These are phyloP conservation scores for Curvularia verruculosa DNA, from an alignment of 2,329 filamentous ascomycete genomes.

Conservation along the genomic window DNA sequence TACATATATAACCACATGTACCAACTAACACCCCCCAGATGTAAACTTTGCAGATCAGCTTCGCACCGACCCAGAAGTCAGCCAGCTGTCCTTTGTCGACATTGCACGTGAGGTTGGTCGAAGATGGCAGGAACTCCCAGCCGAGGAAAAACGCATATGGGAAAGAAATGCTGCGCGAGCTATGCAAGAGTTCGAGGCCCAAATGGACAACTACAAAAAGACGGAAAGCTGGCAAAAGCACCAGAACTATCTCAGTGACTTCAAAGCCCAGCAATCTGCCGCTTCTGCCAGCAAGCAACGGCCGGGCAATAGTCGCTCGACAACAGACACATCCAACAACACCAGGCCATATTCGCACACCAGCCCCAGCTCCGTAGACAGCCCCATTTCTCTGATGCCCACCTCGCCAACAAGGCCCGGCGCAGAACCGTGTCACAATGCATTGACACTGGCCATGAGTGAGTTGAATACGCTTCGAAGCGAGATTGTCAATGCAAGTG, in stretches of 20 bases:
- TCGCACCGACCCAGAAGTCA: slow-evolving; percentile 45
- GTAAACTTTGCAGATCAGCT: slow-evolving; percentile 52
- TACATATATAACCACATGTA: not conserved
- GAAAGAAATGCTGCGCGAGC: slow-evolving; percentile 47
- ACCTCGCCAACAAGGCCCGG: slow-evolving; percentile 24
- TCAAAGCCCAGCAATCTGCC: slow-evolving; percentile 40
- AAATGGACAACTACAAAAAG: slow-evolving; percentile 50
- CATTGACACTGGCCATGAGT: slow-evolving; percentile 45
- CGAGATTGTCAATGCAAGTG: slow-evolving; percentile 36
- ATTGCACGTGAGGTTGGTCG: slow-evolving; percentile 49
- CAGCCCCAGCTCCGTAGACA: slow-evolving; percentile 41
- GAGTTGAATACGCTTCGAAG: slow-evolving; percentile 41
- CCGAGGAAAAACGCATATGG: slow-evolving; percentile 47
- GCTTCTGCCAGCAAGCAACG: slow-evolving; percentile 25
- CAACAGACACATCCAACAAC: slow-evolving; percentile 32
- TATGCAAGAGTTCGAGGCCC: slow-evolving; percentile 48
- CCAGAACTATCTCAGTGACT: slow-evolving; percentile 45
- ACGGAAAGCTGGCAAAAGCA: slow-evolving; percentile 48
- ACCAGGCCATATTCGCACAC: slow-evolving; percentile 31
- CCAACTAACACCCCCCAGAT: slow-evolving; percentile 38
- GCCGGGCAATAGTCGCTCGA: slow-evolving; percentile 28
- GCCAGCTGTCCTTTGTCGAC: slow-evolving; percentile 47
- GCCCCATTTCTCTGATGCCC: slow-evolving; percentile 34
- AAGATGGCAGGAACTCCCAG: slow-evolving; percentile 46
- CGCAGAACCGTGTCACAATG: slow-evolving; percentile 43